phyloP scores from a whole-genome alignment of 345 rosid species.

The Dipteronia dyeriana region DNA sequence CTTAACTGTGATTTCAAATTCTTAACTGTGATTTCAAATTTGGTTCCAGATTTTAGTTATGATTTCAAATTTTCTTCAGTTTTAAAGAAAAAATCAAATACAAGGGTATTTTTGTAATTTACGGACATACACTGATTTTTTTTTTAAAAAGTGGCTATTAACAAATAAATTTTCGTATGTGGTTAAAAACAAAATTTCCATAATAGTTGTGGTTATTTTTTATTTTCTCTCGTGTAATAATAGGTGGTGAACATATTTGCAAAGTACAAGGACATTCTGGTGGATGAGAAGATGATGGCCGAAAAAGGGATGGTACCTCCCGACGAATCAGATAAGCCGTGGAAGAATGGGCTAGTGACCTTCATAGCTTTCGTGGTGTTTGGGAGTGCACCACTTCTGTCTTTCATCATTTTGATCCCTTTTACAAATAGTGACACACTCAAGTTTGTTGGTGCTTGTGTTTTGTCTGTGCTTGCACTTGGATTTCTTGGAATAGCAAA shows the following conservation, averaged over 20 bases:
- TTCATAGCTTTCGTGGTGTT: slow-evolving; percentile 36
- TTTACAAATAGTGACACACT: slow-evolving; percentile 29
- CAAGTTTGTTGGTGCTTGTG: slow-evolving; percentile 42
- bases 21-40: too few relatives aligned
- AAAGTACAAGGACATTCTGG: slow-evolving; percentile 36
- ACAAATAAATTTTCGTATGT: too few relatives aligned
- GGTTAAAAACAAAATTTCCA: too few relatives aligned
- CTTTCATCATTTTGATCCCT: slow-evolving; percentile 46
- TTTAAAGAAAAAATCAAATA: too few relatives aligned
- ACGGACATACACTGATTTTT: too few relatives aligned
- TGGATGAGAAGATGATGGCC: slow-evolving; percentile 38
- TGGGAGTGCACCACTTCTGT: slow-evolving; percentile 44
- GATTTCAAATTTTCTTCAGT: too few relatives aligned
- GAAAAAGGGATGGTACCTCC: slow-evolving; percentile 28
- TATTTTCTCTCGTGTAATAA: background rate
- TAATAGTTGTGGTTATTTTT: too few relatives aligned
- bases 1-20: too few relatives aligned
- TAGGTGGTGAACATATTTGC: slow-evolving; percentile 41
- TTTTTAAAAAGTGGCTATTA: too few relatives aligned
- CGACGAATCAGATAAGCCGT: slow-evolving; percentile 27
- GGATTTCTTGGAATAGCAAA: slow-evolving; percentile 39
- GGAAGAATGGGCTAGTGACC: slow-evolving; percentile 44
- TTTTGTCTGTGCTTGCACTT: slow-evolving; percentile 38
- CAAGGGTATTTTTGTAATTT: too few relatives aligned
- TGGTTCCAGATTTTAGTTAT: too few relatives aligned